phyloP scores from a whole-genome alignment of 73 alveolate species.

The Uronychia setigera region DNA sequence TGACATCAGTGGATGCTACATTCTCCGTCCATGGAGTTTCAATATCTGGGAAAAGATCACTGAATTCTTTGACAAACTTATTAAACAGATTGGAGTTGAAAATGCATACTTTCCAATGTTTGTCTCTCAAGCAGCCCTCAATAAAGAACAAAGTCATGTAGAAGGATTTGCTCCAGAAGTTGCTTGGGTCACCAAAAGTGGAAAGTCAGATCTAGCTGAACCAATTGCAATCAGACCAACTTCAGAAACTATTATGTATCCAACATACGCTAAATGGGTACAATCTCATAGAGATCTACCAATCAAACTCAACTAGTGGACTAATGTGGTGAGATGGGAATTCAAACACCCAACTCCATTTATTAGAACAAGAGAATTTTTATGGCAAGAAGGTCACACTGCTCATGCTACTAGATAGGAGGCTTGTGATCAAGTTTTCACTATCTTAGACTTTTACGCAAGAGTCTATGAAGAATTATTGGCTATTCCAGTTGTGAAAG shows the following conservation, averaged over 20 bases:
- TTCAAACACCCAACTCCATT: constrained; percentile 99
- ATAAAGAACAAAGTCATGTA: constrained; percentile 96
- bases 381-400: constrained; percentile 99
- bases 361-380: constrained; percentile 99
- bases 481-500: constrained; percentile 98
- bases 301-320: constrained; percentile 97
- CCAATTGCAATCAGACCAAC: constrained; percentile 99
- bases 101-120: constrained; percentile 99
- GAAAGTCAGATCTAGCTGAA: constrained; percentile 91
- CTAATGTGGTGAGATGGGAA: constrained; percentile 99
- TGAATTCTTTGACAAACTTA: constrained; percentile 85
- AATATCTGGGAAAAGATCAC: constrained; percentile 98
- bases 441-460: constrained; percentile 94
- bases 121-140: constrained; percentile 94
- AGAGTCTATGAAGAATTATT: constrained; percentile 93
- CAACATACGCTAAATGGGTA: constrained; percentile 99
- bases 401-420: constrained; percentile 98
- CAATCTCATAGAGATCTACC: constrained; percentile 99
- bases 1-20: constrained; percentile 98
- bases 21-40: constrained; percentile 98
- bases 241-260: constrained; percentile 99
- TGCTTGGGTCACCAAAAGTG: constrained; percentile 99
- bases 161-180: constrained; percentile 99
- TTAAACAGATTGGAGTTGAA: constrained; percentile 91
- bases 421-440: constrained; percentile 89